Conservation (phyloP, 2,329 filamentous ascomycete species). For the Apiospora hydei region DNA sequence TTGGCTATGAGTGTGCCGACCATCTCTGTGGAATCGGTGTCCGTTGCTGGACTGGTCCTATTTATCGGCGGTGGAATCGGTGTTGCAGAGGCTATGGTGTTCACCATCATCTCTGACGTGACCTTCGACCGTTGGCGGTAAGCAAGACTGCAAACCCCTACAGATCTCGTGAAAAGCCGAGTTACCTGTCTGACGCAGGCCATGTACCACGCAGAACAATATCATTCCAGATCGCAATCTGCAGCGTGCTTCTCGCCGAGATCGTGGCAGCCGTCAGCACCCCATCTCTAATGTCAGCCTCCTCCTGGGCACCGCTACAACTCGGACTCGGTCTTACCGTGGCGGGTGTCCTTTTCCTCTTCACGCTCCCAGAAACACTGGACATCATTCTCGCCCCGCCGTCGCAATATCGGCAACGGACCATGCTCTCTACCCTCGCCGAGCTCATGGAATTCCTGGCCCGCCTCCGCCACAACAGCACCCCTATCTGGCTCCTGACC, state of each 20-base stretch:
- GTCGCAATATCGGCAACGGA: neutral
- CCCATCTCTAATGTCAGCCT: slow-evolving; percentile 4
- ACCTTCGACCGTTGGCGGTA: slow-evolving; percentile 24
- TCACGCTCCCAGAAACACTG: slow-evolving; percentile 22
- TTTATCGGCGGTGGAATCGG: slow-evolving; percentile 26
- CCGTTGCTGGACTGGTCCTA: slow-evolving; percentile 9
- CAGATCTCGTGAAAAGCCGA: too few relatives aligned
- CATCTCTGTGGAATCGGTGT: slow-evolving; percentile 22
- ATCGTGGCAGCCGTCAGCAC: slow-evolving; percentile 14
- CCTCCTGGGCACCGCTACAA: slow-evolving; percentile 10
- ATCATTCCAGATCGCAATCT: slow-evolving; percentile 25
- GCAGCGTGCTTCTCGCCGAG: slow-evolving; percentile 21
- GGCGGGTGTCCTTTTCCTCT: neutral
- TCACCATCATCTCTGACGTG: slow-evolving; percentile 25
- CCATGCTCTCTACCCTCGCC: neutral
- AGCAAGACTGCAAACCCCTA: neutral
- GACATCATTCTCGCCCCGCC: neutral
- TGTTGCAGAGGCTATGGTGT: slow-evolving; percentile 26
- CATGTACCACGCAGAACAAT: neutral
- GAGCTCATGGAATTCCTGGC: neutral
- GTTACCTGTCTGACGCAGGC: neutral
- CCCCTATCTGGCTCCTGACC: neutral
- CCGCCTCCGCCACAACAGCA: neutral
- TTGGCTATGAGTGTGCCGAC: neutral
- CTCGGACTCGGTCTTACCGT: neutral